A percentile compares a stretch with the other conserved stretches of the same genome.
phyloP scores from a whole-genome alignment of 192 early-diverging fungal species.

The Rhizophagus sp. region DNA sequence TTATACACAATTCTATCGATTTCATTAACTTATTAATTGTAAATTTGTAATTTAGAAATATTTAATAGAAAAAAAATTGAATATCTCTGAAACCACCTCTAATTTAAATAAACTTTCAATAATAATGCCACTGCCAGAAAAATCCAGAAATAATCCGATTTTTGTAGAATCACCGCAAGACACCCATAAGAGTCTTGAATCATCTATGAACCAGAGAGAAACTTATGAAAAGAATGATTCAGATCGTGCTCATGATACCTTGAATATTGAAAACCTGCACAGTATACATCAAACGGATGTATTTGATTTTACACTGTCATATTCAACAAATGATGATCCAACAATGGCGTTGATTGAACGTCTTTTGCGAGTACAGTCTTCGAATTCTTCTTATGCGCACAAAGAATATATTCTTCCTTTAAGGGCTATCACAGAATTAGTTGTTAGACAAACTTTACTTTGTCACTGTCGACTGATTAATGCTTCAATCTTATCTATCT shows the following conservation, averaged over 20 bases:
- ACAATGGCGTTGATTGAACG: conserved; percentile 5
- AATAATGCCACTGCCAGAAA: background rate
- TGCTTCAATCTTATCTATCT: conserved; percentile 47
- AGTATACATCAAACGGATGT: background rate
- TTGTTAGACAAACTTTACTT: conserved; percentile 6
- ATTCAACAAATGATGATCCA: background rate
- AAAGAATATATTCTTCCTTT: conserved; percentile 28
- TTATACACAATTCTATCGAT: background rate
- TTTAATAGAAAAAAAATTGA: background rate
- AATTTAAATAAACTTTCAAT: background rate
- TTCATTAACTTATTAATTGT: background rate
- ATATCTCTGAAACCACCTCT: background rate
- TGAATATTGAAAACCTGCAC: background rate
- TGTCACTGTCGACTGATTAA: conserved; percentile 37
- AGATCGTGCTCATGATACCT: background rate
- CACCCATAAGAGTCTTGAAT: background rate
- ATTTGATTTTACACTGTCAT: background rate
- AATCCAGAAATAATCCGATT: background rate
- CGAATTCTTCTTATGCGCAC: background rate
- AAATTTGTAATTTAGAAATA: background rate
- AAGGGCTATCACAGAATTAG: conserved; percentile 5
- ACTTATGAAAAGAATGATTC: background rate
- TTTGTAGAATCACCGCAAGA: background rate
- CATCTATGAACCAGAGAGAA: background rate
- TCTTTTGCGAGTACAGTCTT: background rate